Base-by-base conservation (phyloP, 2,329 filamentous ascomycete species). In the Chrysoporthe austroafricana region DNA sequence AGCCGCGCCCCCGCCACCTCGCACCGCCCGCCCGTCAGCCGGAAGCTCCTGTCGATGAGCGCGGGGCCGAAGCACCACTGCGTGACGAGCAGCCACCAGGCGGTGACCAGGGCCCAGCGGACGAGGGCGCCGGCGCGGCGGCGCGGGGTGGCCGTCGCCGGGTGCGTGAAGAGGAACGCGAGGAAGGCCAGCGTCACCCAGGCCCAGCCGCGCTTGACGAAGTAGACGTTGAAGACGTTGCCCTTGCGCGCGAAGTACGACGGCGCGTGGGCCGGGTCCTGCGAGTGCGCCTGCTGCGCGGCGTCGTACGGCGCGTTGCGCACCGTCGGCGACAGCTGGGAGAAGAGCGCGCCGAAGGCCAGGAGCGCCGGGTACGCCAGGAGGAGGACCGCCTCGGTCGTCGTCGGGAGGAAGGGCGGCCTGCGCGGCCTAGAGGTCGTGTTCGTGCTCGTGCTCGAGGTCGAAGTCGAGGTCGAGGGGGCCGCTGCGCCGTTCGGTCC, bases 11-110 rank as follows among this genome's bases (percentile, higher is more conserved):
- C 76, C 3, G 88, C 82, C 16, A 88, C 73, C 76, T 93, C 89
- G 77, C 96, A 99, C 74, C 86, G 87, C 1, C 96, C 96, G 3
- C 96, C 96, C 0, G 93, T 97, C 78, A 93, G 86, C n/a, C 88
- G 84, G 77, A 98, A 99, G 3, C 91, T 88, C 66, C 94, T 90
- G 77, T 99, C 96, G 73, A 98, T 95, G 61, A 99, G 83, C 26
- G 94, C 85, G 2, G 96, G 90, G 0, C 96, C 96, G 74, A 99
- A 97, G 78, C 90, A 98, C 96, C 96, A 98, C 82, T 98, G 96
- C 71, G 96, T 99, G 21, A 96, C 89, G 50, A 93, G 81, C 54
- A 93, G 83, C 96, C 96, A 99, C 79, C 90, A 90, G 1, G 80
- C 74, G 9, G 96, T 98, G 0, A 93, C 87, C 9, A 90, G 80